Percentiles rank a stretch among this genome's conserved stretches.
Conservation (phyloP, 2,329 filamentous ascomycete genomes). For the Ascosphaera aggregata region DNA sequence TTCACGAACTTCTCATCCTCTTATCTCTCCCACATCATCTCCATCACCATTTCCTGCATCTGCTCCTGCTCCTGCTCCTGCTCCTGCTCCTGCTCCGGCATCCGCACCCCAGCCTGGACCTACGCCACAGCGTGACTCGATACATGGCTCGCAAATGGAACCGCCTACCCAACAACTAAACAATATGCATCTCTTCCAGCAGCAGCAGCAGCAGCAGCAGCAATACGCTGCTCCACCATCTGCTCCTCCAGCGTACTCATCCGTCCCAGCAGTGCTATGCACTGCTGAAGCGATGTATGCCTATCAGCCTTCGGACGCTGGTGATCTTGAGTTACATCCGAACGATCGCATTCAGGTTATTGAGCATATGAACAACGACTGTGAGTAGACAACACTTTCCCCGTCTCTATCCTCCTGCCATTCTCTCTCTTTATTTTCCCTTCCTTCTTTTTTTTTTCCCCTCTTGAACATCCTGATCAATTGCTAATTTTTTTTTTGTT, state of each 20-base stretch:
- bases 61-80: slow-evolving; percentile 4
- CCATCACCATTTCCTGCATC: slow-evolving; percentile 9
- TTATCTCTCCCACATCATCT: slow-evolving; percentile 8
- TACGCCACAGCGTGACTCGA: background rate
- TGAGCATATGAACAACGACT: slow-evolving; percentile 92
- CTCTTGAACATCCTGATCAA: slow-evolving; percentile 1
- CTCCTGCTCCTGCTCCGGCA: slow-evolving; percentile 7
- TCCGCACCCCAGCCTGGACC: slow-evolving; percentile 11
- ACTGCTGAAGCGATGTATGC: slow-evolving; percentile 63
- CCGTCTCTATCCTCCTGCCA: too few relatives aligned
- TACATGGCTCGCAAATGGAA: background rate
- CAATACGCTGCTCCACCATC: slow-evolving; percentile 7
- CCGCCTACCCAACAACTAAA: slow-evolving; percentile 16
- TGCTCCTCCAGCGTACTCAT: slow-evolving; percentile 28
- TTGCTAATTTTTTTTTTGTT: background rate
- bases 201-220: background rate
- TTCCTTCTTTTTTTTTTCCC: slow-evolving; percentile 5
- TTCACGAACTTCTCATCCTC: slow-evolving; percentile 6
- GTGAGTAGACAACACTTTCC: slow-evolving; percentile 26
- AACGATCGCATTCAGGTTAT: slow-evolving; percentile 60
- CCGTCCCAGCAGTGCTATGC: slow-evolving; percentile 29
- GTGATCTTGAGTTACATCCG: slow-evolving; percentile 58
- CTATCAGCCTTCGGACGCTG: slow-evolving; percentile 57
- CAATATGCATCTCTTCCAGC: slow-evolving; percentile 14
- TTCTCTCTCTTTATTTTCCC: background rate